Evolutionary conservation across 1,284 basidiomycete species (phyloP), one percentile per base, ranked within the genome.

Genomic region (Irpex lacteus): DNA sequence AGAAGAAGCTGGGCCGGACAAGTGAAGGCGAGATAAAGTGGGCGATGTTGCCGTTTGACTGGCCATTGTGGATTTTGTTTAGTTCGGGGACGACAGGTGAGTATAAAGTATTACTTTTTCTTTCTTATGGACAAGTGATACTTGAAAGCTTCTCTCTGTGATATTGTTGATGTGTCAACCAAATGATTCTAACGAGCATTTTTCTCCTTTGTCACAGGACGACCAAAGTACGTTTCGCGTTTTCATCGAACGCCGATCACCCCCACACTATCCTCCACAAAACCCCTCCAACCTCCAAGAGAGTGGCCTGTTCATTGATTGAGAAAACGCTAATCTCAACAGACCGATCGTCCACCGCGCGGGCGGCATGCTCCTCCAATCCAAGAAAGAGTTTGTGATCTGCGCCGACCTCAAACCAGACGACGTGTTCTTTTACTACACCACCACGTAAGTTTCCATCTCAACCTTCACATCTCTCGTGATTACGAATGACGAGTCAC

Each of bases 21-120:
- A 60, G 72, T 37, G 73, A 78, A 55, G 87, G 85, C 63, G 86
- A 86, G 74, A 86, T 88, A 67, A 72, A 80, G 67, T 89, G 85
- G 85, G 70, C 75, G 65, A 81, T 89, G 64, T 80, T 85, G 47
- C 80, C 84, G 40, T 96, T 95, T 76, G 88, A 95, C 75, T 85
- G 88, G 71, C 93, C 94, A 4, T 82, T 95, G 34, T 96, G 94
- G 94, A 92, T 95, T 66, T 82, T 96, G 38, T 96, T 95, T 78
- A 93, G 90, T 63, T 92, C 82, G 62, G 94, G 93, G 8, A 95
- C 94, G 7, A 96, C 94, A 52, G 92, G 92, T 79, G 69, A 70
- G 78, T 66, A 47, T 47, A 34, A 34, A 34, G 32, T 34, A 6
- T 34, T 34, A 6, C 32, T 34, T 34, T 5, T 34, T 34, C 32